Evolutionary conservation across 257 asterid genomes (phyloP).

Genomic region (Oldenlandia corymbosa): DNA sequence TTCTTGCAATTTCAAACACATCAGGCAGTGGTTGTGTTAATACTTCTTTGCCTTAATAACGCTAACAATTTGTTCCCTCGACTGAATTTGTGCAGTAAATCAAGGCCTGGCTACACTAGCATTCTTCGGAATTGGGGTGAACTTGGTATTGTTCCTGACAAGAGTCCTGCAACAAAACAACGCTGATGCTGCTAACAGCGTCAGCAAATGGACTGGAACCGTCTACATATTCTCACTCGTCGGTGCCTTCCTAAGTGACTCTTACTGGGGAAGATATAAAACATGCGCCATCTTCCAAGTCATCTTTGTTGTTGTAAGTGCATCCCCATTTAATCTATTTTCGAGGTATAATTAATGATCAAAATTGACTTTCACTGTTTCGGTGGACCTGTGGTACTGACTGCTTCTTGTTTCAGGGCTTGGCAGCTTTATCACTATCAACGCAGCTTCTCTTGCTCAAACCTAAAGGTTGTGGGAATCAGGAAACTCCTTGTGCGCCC

Average conservation of each 20-base stretch:
- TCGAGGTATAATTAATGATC: no score
- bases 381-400: neutral
- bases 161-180: slow-evolving; percentile 74
- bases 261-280: slow-evolving; percentile 93
- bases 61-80: neutral
- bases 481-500: slow-evolving; percentile 33
- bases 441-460: slow-evolving; percentile 61
- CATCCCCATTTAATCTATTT: neutral
- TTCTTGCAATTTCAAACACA: neutral
- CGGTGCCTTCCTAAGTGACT: slow-evolving; percentile 95
- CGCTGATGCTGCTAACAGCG: slow-evolving; percentile 88
- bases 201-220: slow-evolving; percentile 97
- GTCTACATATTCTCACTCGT: slow-evolving; percentile 92
- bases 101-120: slow-evolving; percentile 95
- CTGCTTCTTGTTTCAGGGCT: slow-evolving; percentile 42
- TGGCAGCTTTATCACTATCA: slow-evolving; percentile 53
- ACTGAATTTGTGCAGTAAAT: slow-evolving; percentile 46
- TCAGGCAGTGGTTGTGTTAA: no score
- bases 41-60: no score
- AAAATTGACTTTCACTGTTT: no score
- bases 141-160: slow-evolving; percentile 82
- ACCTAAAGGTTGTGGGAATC: slow-evolving; percentile 76
- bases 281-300: slow-evolving; percentile 81
- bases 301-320: slow-evolving; percentile 72
- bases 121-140: slow-evolving; percentile 90